phyloP scores from a whole-genome alignment of 2,329 filamentous ascomycete genomes.

The Leptosphaerulina australis region DNA sequence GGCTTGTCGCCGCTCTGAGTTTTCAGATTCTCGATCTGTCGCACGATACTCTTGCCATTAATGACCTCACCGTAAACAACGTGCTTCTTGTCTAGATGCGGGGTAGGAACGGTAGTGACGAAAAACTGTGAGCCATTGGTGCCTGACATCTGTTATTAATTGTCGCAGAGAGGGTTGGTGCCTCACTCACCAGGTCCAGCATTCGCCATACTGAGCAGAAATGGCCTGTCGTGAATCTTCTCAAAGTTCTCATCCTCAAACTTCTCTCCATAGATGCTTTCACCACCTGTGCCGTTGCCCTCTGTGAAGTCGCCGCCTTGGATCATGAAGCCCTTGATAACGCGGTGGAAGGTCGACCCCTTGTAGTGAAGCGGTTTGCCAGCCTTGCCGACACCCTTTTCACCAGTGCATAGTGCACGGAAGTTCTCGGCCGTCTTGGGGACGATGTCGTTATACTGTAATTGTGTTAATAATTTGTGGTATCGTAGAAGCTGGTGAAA shows the following conservation, averaged over 20 bases:
- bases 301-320: conserved; percentile 97
- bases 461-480: conserved; percentile 2
- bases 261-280: conserved; percentile 96
- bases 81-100: conserved; percentile 94
- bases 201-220: conserved; percentile 97
- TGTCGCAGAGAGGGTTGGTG: too few relatives aligned
- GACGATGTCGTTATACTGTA: conserved; percentile 61
- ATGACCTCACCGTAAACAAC: conserved; percentile 96
- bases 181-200: conserved; percentile 78
- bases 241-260: conserved; percentile 97
- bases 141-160: conserved; percentile 55
- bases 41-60: conserved; percentile 87
- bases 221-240: conserved; percentile 88
- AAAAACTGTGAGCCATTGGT: conserved; percentile 99
- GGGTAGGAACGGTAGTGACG: conserved; percentile 92
- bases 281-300: conserved; percentile 92
- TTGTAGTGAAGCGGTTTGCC: conserved; percentile 93
- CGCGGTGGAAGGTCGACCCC: conserved; percentile 87
- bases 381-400: conserved; percentile 82
- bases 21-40: conserved; percentile 83
- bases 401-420: conserved; percentile 89
- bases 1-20: conserved; percentile 82
- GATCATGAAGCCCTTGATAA: conserved; percentile 99
- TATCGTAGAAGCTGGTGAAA: neutral
- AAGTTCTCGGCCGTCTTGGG: conserved; percentile 98